A percentile compares a stretch with the other conserved stretches of the same genome.
Evolutionary conservation across 2,329 filamentous ascomycete genomes (phyloP).

Genomic region (Fusarium hostae): DNA sequence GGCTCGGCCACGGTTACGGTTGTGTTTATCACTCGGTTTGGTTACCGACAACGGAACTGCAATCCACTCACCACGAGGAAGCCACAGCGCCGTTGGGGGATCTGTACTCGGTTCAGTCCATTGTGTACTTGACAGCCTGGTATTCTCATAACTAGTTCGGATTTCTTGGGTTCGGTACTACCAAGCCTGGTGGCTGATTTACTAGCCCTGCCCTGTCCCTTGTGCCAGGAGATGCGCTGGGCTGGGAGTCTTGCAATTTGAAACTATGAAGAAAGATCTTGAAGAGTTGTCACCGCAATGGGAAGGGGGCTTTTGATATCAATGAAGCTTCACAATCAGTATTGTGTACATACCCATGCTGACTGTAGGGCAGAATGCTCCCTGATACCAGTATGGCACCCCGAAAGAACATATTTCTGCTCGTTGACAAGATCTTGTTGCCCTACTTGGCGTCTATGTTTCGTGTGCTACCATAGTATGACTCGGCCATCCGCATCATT

Average conservation of each 20-base stretch:
- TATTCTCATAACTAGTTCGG: slow-evolving; percentile 8
- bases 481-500: not conserved
- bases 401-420: not conserved
- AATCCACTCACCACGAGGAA: slow-evolving; percentile 16
- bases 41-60: slow-evolving; percentile 26
- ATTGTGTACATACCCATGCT: not conserved
- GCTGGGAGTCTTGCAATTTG: not conserved
- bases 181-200: slow-evolving; percentile 9
- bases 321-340: not conserved
- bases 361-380: not conserved
- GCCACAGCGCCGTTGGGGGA: slow-evolving; percentile 1
- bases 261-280: slow-evolving; percentile 8
- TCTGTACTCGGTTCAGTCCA: not conserved
- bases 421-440: not conserved
- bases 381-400: not conserved
- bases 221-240: slow-evolving; percentile 21
- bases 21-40: slow-evolving; percentile 32
- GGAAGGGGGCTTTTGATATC: not conserved
- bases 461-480: not conserved
- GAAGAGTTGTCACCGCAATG: not conserved
- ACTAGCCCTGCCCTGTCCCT: slow-evolving; percentile 23
- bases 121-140: slow-evolving; percentile 5
- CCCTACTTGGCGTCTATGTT: not conserved
- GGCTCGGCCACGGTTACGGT: slow-evolving; percentile 5
- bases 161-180: not conserved